Percentiles rank a stretch among this genome's conserved stretches.
phyloP scores from a whole-genome alignment of 164 flowering plant genomes.

The Warburgia ugandensis region DNA sequence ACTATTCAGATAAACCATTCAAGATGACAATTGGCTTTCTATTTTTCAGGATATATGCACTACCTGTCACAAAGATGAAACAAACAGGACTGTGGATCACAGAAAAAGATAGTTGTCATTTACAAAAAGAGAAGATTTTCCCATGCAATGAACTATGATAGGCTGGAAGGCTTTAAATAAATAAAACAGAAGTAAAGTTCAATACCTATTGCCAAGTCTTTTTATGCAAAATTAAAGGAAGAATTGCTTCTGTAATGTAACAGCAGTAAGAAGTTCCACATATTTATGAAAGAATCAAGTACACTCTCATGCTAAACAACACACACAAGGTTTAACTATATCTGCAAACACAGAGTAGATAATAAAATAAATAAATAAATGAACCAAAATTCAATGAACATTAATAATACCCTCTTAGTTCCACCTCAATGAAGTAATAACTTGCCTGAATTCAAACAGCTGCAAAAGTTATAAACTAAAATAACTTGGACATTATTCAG shows the following conservation, averaged over 20 bases:
- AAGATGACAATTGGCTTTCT: too few species aligned
- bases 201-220: background rate
- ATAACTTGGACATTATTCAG: constrained; percentile 5
- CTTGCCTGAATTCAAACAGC: constrained; percentile 3
- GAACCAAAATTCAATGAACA: constrained; percentile 10
- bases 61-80: too few species aligned
- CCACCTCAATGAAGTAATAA: constrained; percentile 18
- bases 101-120: too few species aligned
- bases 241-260: background rate
- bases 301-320: background rate
- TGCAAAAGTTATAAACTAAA: constrained; percentile 1
- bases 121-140: too few species aligned
- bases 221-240: background rate
- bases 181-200: background rate
- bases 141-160: too few species aligned
- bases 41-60: too few species aligned
- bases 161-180: too few species aligned
- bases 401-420: constrained; percentile 11
- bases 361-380: background rate
- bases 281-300: background rate
- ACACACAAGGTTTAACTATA: background rate
- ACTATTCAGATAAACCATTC: too few species aligned
- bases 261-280: background rate
- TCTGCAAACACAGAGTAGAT: background rate
- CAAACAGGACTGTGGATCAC: too few species aligned